Base-by-base conservation (phyloP, 257 asterid genomes). In the Forsythia suspensa region DNA sequence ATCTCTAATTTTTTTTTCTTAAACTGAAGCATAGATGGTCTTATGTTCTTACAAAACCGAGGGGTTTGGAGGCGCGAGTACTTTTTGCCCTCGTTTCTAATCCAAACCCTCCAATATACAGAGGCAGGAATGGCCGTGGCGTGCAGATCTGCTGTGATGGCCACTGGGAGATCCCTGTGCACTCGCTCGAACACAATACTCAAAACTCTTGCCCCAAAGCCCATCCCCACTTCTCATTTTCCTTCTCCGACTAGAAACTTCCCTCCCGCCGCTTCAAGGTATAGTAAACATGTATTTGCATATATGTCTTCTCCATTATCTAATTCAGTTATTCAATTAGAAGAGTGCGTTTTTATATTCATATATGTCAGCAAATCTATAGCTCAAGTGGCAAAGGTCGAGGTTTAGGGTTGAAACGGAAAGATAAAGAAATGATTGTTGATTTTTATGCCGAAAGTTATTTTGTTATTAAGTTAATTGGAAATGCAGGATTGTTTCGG, bases 101-200 rank as follows among this genome's bases (percentile, higher is more conserved):
- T 36, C 70, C 67, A 75, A 81, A 79, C 76, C 86, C 86, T 71
- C 81, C 37, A 18, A 15, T 46, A 46, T 1, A 39, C 8, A 9
- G 55, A 76, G 75, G 72, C 83, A 51, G 76, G 46, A 70, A 86
- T 82, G 91, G 85, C 91, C 29, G 67, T 85, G 73, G 84, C 81
- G 21, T 81, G 77, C 75, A 87, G 93, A 87, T 80, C 86, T 76
- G 86, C 89, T 51, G 82, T 83, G 41, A 41, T 72, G 42, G 71
- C 76, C 80, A 46, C 82, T 46, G 76, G 80, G 48, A 87, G 82
- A 70, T 84, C 87, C 59, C 10, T 82, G 74, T 71, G 84, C 75
- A 46, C 77, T 77, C 87, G 87, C 79, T 77, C 85, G 6, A 80
- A 67, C 63, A 5, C 83, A 40, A 71, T 74, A n/a, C 72, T 73